Evolutionary conservation across 805 yeast species (phyloP), one percentile per base, ranked within the genome.

Genomic region (Priceomyces melissophilus): DNA sequence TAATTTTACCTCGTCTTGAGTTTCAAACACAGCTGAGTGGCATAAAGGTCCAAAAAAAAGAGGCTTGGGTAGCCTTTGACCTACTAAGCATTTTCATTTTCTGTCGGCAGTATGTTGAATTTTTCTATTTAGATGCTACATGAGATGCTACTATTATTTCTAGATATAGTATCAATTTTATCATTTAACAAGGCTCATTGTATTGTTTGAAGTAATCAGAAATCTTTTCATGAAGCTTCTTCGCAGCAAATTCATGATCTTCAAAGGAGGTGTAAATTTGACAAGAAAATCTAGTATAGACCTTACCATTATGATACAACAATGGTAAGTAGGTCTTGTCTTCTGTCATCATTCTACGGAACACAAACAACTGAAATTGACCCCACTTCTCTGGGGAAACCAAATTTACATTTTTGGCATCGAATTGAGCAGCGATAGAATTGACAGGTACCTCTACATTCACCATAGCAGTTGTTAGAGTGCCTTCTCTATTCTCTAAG

Each of bases 241-340:
- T 62, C 17, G 74, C 65, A 3, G 79, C 82, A 36, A 60, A 56
- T 25, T 64, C 62, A 54, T 69, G 82, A 49, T 83, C 89, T 4
- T 61, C 61, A 11, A 75, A 47, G 35, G 79, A 84, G 45, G 78
- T 75, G 56, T 80, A 83, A 7, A 80, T 59, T 50, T 80, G 84
- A 17, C 81, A 81, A 40, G 82, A 73, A 46, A 80, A 75, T 45
- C 91, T 69, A 17, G 52, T 48, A 14, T 46, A 46, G 20, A 52
- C 35, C 30, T 50, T 48, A 5, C 49, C 55, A 38, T 71, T 62
- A 52, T 77, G 80, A 33, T 58, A 47, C 2, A 51, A 54, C 26
- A 71, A 46, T 4, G 80, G 85, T 25, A 78, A 65, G 50, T 61
- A 76, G 0, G 82, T 73, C n/a, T 70, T 67, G 39, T 64, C 48